Evolutionary conservation across 2,329 filamentous ascomycete genomes (phyloP).

Genomic region (Cladosporium sp.): DNA sequence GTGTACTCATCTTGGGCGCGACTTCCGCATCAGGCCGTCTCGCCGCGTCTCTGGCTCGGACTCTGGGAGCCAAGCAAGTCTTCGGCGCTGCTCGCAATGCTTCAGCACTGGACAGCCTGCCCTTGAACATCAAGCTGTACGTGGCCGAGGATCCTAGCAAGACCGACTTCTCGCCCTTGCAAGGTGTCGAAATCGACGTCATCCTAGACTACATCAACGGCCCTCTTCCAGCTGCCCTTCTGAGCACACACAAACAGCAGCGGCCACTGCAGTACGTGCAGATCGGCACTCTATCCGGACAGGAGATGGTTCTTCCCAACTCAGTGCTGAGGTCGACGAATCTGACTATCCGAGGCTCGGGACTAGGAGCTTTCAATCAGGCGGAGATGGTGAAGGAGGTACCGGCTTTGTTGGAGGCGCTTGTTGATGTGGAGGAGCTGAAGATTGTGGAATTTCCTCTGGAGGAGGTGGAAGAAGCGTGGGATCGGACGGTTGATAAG

Average conservation of each 20-base stretch:
- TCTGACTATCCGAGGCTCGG: constrained; percentile 35
- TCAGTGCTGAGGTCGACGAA: constrained; percentile 44
- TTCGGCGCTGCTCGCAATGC: constrained; percentile 48
- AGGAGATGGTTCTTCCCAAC: constrained; percentile 37
- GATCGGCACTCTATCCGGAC: constrained; percentile 43
- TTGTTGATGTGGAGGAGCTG: constrained; percentile 18
- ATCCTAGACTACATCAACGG: constrained; percentile 56
- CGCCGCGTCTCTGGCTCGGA: constrained; percentile 44
- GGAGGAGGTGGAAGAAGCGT: constrained; percentile 21
- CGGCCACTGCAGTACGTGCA: constrained; percentile 49
- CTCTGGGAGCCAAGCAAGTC: constrained; percentile 45
- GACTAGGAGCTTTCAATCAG: constrained; percentile 24
- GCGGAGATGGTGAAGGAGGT: constrained; percentile 18
- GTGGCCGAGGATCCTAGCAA: constrained; percentile 34
- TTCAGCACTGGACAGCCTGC: constrained; percentile 22
- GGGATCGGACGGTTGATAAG: constrained; percentile 18
- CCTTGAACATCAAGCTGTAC: constrained; percentile 43
- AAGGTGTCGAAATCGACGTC: constrained; percentile 42
- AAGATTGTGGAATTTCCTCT: constrained; percentile 20
- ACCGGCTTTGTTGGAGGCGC: constrained; percentile 18
- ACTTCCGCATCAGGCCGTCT: constrained; percentile 49
- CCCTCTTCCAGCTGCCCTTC: constrained; percentile 35
- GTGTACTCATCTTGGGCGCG: constrained; percentile 47
- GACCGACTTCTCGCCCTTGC: constrained; percentile 38
- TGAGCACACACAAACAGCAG: constrained; percentile 36